Evolutionary conservation across 2,329 filamentous ascomycete species (phyloP).

Genomic region (Beauveria rudraprayagi): DNA sequence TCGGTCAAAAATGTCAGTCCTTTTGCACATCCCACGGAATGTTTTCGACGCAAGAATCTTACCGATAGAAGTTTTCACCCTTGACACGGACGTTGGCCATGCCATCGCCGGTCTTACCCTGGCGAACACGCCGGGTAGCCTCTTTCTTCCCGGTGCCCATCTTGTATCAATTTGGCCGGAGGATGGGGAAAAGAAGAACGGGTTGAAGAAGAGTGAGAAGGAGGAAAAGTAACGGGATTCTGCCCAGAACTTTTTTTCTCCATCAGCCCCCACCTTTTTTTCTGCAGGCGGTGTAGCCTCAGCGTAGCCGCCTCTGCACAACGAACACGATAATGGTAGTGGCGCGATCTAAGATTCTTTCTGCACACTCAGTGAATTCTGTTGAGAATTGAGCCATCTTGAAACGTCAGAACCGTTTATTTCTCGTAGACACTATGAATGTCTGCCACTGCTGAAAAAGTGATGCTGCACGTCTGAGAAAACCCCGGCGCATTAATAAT

Average conservation of each 20-base stretch:
- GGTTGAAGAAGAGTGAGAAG: constrained; percentile 2
- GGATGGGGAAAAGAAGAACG: background rate
- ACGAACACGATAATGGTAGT: too few relatives aligned
- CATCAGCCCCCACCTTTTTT: constrained; percentile 7
- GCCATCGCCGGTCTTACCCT: constrained; percentile 79
- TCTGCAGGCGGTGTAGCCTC: constrained; percentile 7
- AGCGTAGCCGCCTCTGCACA: too few relatives aligned
- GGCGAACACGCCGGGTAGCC: constrained; percentile 67
- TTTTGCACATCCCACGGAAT: background rate
- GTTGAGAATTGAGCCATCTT: too few relatives aligned
- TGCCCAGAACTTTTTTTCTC: constrained; percentile 7
- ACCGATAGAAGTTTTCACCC: constrained; percentile 97
- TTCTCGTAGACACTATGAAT: too few relatives aligned
- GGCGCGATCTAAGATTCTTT: too few relatives aligned
- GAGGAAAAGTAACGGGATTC: background rate
- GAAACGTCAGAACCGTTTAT: too few relatives aligned
- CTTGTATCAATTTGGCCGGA: constrained; percentile 15
- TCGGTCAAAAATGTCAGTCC: constrained; percentile 9
- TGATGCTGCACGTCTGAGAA: background rate
- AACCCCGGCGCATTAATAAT: constrained; percentile 1
- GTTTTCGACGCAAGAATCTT: constrained; percentile 21
- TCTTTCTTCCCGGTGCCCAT: constrained; percentile 96
- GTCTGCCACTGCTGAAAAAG: background rate
- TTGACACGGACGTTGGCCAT: constrained; percentile 89
- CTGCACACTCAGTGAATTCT: too few relatives aligned